Conservation (phyloP, 345 rosid genomes). For the Eucalyptus paniculata region DNA sequence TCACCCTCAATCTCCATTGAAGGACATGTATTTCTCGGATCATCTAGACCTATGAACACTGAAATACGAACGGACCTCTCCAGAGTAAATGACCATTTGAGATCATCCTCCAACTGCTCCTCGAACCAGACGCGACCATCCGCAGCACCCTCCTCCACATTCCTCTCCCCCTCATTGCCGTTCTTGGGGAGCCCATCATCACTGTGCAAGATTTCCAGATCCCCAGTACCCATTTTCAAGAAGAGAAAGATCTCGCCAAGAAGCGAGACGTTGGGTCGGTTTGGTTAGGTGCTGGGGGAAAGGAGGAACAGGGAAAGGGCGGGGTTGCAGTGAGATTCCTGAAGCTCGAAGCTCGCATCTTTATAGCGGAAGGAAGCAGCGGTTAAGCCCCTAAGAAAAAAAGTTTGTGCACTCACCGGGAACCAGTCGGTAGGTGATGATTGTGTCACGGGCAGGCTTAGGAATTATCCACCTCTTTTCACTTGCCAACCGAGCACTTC, state of each 20-base stretch:
- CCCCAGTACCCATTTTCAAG: background rate
- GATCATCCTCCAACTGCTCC: constrained; percentile 73
- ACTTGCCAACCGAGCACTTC: background rate
- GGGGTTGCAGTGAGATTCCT: background rate
- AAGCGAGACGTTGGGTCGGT: background rate
- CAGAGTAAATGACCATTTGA: constrained; percentile 89
- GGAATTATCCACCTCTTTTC: background rate
- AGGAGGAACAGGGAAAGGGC: background rate
- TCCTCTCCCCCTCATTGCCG: constrained; percentile 12
- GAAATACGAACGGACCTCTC: constrained; percentile 37
- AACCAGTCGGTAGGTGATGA: background rate
- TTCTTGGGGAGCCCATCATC: constrained; percentile 43
- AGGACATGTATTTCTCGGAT: background rate
- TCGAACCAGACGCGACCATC: constrained; percentile 46
- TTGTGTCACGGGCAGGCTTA: background rate
- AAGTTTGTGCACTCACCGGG: background rate
- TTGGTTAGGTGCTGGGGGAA: background rate
- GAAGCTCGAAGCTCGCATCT: background rate
- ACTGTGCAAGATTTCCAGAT: background rate
- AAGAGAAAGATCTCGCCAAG: background rate
- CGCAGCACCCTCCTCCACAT: background rate
- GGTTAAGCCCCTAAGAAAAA: background rate
- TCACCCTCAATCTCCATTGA: background rate
- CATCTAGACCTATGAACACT: background rate
- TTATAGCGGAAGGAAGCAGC: background rate